phyloP scores from a whole-genome alignment of 1,139 yeast genomes.

The Geotrichum phurueaensis region DNA sequence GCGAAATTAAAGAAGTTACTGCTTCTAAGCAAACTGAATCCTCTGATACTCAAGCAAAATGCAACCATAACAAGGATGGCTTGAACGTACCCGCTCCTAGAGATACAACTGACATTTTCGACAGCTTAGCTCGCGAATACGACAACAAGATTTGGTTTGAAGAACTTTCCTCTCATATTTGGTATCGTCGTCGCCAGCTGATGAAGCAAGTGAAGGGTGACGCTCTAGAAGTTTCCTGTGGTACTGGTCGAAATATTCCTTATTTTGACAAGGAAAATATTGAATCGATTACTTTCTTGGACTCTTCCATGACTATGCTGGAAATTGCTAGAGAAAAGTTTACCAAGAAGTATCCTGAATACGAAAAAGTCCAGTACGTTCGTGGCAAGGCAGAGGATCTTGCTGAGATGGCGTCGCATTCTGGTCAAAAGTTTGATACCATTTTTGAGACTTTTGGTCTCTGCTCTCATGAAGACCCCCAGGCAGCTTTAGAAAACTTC shows the following conservation, averaged over 20 bases:
- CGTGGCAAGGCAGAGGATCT: conserved; percentile 91
- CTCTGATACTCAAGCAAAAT: not conserved
- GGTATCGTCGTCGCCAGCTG: conserved; percentile 75
- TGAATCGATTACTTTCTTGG: conserved; percentile 74
- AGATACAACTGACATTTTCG: conserved; percentile 82
- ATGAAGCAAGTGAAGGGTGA: conserved; percentile 79
- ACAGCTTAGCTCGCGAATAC: conserved; percentile 69
- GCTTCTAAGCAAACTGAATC: conserved; percentile 7
- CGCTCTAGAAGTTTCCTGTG: conserved; percentile 90
- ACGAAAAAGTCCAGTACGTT: conserved; percentile 71
- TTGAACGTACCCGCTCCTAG: conserved; percentile 47
- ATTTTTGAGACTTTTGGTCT: conserved; percentile 90
- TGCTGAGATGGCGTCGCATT: conserved; percentile 45
- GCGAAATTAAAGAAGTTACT: conserved; percentile 12
- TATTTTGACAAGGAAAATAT: conserved; percentile 58
- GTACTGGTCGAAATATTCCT: conserved; percentile 88
- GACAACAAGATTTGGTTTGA: conserved; percentile 82
- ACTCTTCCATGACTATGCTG: conserved; percentile 80
- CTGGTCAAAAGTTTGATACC: conserved; percentile 67
- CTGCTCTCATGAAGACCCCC: conserved; percentile 94
- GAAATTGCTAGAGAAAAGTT: conserved; percentile 75
- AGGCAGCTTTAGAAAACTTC: conserved; percentile 71
- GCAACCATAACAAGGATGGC: conserved; percentile 7
- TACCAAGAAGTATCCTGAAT: conserved; percentile 57
- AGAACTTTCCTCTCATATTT: conserved; percentile 76